A percentile compares a stretch with the other conserved stretches of the same genome.
Conservation (phyloP, 23 red algal genomes). For the Gracilaria domingensis region DNA sequence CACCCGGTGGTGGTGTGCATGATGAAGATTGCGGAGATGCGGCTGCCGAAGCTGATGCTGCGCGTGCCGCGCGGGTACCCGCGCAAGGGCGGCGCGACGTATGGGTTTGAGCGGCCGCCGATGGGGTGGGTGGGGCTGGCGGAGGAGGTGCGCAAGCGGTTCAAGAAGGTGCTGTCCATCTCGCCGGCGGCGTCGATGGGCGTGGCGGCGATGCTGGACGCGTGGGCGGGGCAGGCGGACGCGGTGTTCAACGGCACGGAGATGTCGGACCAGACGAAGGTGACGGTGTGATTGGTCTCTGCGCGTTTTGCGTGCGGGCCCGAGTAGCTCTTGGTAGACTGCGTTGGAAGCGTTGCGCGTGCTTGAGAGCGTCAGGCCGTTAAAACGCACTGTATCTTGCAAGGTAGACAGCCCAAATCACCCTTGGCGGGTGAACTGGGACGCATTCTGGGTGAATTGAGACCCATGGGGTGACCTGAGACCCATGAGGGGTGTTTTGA, state of each 20-base stretch:
- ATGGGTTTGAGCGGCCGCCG: slow-evolving; percentile 79
- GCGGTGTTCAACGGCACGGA: slow-evolving; percentile 63
- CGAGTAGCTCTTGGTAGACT: too few species aligned
- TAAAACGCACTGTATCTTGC: too few species aligned
- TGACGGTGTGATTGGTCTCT: neutral
- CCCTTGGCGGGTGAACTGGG: too few species aligned
- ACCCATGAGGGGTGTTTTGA: too few species aligned
- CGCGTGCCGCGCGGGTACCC: slow-evolving; percentile 78
- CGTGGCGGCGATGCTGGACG: slow-evolving; percentile 72
- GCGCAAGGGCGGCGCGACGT: slow-evolving; percentile 71
- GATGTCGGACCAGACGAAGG: slow-evolving; percentile 42
- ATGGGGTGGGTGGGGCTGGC: slow-evolving; percentile 79
- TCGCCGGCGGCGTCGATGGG: slow-evolving; percentile 72
- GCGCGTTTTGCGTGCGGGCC: too few species aligned
- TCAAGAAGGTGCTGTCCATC: slow-evolving; percentile 64
- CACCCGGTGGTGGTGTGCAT: slow-evolving; percentile 64
- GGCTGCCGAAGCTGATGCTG: slow-evolving; percentile 55
- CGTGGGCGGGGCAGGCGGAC: slow-evolving; percentile 74
- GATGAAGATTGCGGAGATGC: slow-evolving; percentile 54
- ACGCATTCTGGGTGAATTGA: too few species aligned
- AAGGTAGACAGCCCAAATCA: too few species aligned
- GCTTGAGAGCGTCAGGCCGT: too few species aligned
- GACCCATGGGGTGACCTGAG: too few species aligned
- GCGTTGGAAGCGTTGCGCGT: too few species aligned
- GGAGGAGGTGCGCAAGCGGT: slow-evolving; percentile 48